These are phyloP conservation scores for Lentithecium fluviatile DNA, from an alignment of 495 filamentous ascomycete species.

Conservation along the genomic window DNA sequence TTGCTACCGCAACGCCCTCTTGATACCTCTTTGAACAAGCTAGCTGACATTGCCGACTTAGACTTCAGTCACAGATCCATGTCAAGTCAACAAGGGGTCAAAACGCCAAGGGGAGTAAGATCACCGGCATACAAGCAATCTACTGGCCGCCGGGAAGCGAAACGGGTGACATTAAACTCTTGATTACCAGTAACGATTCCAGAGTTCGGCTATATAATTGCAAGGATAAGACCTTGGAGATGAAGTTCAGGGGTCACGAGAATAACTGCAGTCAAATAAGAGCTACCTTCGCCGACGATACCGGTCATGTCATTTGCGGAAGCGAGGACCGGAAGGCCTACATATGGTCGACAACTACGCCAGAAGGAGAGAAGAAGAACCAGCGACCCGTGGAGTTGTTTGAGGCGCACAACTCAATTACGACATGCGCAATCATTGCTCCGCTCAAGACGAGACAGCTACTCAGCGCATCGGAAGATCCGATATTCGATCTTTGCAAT, in stretches of 20 bases:
- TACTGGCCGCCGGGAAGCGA: constrained; percentile 57
- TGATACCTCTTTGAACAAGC: too few species aligned
- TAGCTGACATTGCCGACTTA: constrained; percentile 47
- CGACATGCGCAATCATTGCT: constrained; percentile 83
- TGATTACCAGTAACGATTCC: constrained; percentile 95
- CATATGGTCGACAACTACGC: constrained; percentile 71
- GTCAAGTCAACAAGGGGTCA: constrained; percentile 85
- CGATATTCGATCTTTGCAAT: constrained; percentile 94
- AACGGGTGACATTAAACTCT: constrained; percentile 75
- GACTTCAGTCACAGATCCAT: constrained; percentile 78
- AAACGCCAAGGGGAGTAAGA: constrained; percentile 95
- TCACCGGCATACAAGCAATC: constrained; percentile 88
- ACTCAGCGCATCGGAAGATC: constrained; percentile 79
- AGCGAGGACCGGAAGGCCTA: constrained; percentile 89
- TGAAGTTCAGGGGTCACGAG: constrained; percentile 90
- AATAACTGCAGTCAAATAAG: constrained; percentile 91
- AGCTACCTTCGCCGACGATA: constrained; percentile 85
- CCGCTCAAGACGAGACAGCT: constrained; percentile 75
- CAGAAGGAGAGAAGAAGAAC: constrained; percentile 66
- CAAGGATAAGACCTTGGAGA: constrained; percentile 75
- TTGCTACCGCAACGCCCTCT: too few species aligned
- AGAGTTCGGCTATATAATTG: constrained; percentile 89
- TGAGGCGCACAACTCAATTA: constrained; percentile 83
- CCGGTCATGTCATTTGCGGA: constrained; percentile 83
- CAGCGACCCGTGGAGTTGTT: constrained; percentile 82